A percentile compares a stretch with the other conserved stretches of the same genome.
phyloP scores from a whole-genome alignment of 2,329 filamentous ascomycete species.

The Nemania abortiva region DNA sequence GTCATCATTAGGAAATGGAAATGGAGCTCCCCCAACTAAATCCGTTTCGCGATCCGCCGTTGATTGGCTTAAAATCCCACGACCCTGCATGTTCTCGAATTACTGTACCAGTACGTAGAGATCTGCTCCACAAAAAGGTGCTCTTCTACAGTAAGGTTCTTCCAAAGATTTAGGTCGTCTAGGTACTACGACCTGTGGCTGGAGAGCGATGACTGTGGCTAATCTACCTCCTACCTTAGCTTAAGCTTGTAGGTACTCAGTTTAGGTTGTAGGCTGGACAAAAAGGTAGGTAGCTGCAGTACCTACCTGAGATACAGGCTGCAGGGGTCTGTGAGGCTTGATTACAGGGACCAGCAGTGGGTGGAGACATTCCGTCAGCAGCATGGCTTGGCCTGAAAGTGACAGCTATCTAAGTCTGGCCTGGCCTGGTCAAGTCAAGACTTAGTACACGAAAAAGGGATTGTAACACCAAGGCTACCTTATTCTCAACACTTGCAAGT shows the following conservation, averaged over 20 bases:
- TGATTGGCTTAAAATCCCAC: conserved; percentile 45
- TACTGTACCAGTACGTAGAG: conserved; percentile 26
- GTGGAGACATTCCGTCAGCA: conserved; percentile 33
- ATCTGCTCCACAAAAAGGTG: conserved; percentile 8
- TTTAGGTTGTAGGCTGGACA: no score
- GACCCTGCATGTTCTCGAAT: conserved; percentile 22
- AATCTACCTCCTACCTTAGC: no score
- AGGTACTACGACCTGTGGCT: no score
- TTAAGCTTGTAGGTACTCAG: no score
- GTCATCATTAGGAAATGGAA: conserved; percentile 38
- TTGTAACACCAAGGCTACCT: background rate
- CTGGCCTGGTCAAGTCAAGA: background rate
- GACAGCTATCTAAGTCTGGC: conserved; percentile 16
- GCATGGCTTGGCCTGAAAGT: conserved; percentile 25
- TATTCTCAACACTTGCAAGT: background rate
- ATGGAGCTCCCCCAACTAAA: conserved; percentile 50
- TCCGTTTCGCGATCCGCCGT: conserved; percentile 47
- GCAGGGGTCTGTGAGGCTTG: conserved; percentile 2
- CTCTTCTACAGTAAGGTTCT: background rate
- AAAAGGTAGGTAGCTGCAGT: no score
- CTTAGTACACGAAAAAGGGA: conserved; percentile 22
- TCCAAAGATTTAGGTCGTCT: no score
- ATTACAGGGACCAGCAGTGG: conserved; percentile 2
- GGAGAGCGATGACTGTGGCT: background rate
- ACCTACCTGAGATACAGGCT: no score